Conservation (phyloP, 2,329 filamentous ascomycete genomes). For the Exophiala lecanii-corni region DNA sequence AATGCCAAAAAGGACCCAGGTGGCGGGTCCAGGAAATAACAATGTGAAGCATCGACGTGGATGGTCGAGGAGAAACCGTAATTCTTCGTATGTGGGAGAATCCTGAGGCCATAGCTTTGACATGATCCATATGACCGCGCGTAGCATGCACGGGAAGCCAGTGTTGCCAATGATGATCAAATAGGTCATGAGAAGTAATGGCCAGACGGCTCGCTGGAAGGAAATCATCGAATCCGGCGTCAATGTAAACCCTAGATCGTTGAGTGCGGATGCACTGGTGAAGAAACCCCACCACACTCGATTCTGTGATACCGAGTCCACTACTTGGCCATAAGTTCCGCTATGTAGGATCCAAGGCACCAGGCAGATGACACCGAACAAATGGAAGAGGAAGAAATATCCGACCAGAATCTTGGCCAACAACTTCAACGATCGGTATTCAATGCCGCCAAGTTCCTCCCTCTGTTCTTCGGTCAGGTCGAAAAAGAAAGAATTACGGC, state of each 20-base stretch:
- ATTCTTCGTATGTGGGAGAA: conserved; percentile 79
- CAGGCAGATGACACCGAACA: conserved; percentile 68
- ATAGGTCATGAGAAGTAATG: conserved; percentile 37
- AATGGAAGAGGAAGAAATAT: conserved; percentile 81
- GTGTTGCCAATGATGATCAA: conserved; percentile 39
- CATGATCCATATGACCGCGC: conserved; percentile 81
- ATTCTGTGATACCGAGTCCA: conserved; percentile 58
- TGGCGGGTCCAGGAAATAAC: conserved; percentile 82
- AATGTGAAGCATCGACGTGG: conserved; percentile 94
- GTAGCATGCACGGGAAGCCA: conserved; percentile 54
- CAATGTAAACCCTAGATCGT: conserved; percentile 88
- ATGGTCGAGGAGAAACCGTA: conserved; percentile 87
- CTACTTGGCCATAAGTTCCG: conserved; percentile 57
- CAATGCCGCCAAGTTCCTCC: conserved; percentile 92
- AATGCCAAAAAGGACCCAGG: conserved; percentile 93
- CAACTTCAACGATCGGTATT: conserved; percentile 88
- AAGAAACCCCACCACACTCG: conserved; percentile 89
- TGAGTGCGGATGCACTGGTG: conserved; percentile 82
- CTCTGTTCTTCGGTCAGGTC: conserved; percentile 84
- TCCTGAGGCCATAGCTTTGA: conserved; percentile 62
- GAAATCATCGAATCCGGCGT: conserved; percentile 83
- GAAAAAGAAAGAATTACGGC: conserved; percentile 87
- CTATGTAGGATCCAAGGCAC: conserved; percentile 73
- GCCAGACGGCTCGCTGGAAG: conserved; percentile 43
- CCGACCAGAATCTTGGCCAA: conserved; percentile 69